These are phyloP conservation scores for Coniochaeta pulveracea DNA, from an alignment of 2,329 filamentous ascomycete species.

Conservation along the genomic window DNA sequence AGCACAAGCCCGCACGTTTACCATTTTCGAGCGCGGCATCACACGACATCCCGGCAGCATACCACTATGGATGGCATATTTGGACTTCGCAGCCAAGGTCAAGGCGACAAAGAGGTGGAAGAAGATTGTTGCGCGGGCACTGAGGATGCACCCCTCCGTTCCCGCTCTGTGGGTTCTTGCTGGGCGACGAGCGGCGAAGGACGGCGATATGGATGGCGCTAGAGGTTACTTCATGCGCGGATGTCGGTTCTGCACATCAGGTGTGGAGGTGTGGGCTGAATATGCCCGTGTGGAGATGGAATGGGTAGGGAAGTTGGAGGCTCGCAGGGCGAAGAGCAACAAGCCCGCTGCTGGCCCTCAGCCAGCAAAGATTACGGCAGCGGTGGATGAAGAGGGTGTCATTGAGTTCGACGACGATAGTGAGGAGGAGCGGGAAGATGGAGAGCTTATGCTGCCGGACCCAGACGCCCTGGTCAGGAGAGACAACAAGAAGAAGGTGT, in stretches of 20 bases:
- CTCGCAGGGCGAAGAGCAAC: constrained; percentile 42
- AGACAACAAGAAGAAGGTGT: constrained; percentile 26
- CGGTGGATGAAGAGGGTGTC: constrained; percentile 34
- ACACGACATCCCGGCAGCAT: constrained; percentile 73
- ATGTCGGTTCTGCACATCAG: constrained; percentile 74
- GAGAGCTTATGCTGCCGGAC: constrained; percentile 32
- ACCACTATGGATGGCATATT: constrained; percentile 80
- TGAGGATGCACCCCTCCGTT: constrained; percentile 79
- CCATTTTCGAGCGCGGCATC: constrained; percentile 79
- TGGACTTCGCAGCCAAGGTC: constrained; percentile 64
- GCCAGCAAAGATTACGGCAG: constrained; percentile 27
- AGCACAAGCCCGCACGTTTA: constrained; percentile 75
- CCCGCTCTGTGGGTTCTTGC: constrained; percentile 80
- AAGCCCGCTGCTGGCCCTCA: constrained; percentile 13
- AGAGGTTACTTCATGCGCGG: constrained; percentile 80
- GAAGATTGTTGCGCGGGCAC: constrained; percentile 52
- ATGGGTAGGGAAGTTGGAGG: constrained; percentile 73
- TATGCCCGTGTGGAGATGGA: constrained; percentile 89
- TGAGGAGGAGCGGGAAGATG: constrained; percentile 35
- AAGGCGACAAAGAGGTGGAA: constrained; percentile 57
- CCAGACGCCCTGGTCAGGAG: constrained; percentile 21
- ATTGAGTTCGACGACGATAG: constrained; percentile 31
- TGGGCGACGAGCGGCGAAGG: constrained; percentile 62
- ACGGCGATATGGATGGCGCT: constrained; percentile 80
- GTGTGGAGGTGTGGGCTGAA: constrained; percentile 70